A percentile compares a stretch with the other conserved stretches of the same genome.
Evolutionary conservation across 2,329 filamentous ascomycete genomes (phyloP).

Genomic region (Colletotrichum tofieldiae): DNA sequence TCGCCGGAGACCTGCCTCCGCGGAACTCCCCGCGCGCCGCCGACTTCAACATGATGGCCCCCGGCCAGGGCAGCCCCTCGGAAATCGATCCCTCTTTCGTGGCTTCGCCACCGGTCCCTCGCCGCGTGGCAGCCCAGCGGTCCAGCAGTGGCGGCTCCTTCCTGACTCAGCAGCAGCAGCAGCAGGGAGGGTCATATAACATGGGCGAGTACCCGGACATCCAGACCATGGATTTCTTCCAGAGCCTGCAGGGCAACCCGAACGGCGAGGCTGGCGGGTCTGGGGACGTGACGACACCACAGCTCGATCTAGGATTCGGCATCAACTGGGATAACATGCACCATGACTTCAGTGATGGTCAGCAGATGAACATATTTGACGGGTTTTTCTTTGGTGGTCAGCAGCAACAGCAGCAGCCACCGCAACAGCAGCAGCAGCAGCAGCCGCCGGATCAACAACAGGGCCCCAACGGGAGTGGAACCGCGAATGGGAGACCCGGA

Average conservation of each 20-base stretch:
- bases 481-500: slow-evolving; percentile 5
- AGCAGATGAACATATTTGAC: slow-evolving; percentile 79
- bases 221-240: slow-evolving; percentile 70
- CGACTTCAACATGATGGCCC: slow-evolving; percentile 54
- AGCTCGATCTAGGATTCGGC: slow-evolving; percentile 77
- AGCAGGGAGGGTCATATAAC: slow-evolving; percentile 50
- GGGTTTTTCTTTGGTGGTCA: slow-evolving; percentile 80
- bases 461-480: slow-evolving; percentile 13
- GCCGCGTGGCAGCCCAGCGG: slow-evolving; percentile 54
- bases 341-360: slow-evolving; percentile 73
- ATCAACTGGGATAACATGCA: slow-evolving; percentile 75
- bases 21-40: slow-evolving; percentile 59
- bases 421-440: slow-evolving; percentile 18
- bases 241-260: slow-evolving; percentile 57
- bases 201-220: slow-evolving; percentile 62
- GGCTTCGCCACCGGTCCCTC: slow-evolving; percentile 60
- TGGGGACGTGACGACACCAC: slow-evolving; percentile 58
- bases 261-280: slow-evolving; percentile 45
- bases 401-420: slow-evolving; percentile 46
- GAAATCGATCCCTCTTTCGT: slow-evolving; percentile 61
- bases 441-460: slow-evolving; percentile 41
- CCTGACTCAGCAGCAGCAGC: slow-evolving; percentile 52
- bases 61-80: slow-evolving; percentile 50
- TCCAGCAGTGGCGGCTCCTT: slow-evolving; percentile 51
- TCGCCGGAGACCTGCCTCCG: slow-evolving; percentile 54